These are phyloP conservation scores for Hydnum rufescens DNA, from an alignment of 768 basidiomycete species.

Conservation along the genomic window DNA sequence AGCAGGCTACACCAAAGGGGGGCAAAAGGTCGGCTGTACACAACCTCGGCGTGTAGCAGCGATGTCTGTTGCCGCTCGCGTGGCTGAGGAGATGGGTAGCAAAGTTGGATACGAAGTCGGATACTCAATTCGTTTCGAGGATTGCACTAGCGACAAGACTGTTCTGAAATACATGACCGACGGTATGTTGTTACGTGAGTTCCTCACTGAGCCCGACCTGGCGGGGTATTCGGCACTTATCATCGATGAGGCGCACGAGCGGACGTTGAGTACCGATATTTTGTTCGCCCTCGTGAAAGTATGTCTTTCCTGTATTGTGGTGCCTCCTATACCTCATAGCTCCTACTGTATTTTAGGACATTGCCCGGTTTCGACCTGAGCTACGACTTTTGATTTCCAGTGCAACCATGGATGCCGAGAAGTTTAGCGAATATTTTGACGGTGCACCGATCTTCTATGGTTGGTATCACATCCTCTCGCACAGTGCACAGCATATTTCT, in stretches of 20 bases:
- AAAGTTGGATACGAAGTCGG: constrained; percentile 97
- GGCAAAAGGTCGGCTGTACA: constrained; percentile 84
- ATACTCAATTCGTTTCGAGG: constrained; percentile 99
- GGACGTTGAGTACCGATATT: constrained; percentile 95
- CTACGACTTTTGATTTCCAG: constrained; percentile 74
- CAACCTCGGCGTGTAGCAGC: constrained; percentile 97
- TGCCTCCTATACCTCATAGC: constrained; percentile 9
- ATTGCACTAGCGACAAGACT: constrained; percentile 98
- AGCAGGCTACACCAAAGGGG: constrained; percentile 79
- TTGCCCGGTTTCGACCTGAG: constrained; percentile 89
- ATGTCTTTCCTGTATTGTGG: constrained; percentile 20
- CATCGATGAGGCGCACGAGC: constrained; percentile 97
- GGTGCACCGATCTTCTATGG: constrained; percentile 88
- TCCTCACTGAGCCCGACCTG: constrained; percentile 90
- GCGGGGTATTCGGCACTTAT: constrained; percentile 89
- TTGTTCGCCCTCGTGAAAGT: constrained; percentile 98
- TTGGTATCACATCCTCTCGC: constrained; percentile 19
- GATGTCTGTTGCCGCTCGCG: constrained; percentile 98
- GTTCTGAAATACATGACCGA: constrained; percentile 99
- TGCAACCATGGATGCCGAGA: constrained; percentile 93
- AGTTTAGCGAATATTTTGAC: constrained; percentile 96
- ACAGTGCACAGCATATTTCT: neutral
- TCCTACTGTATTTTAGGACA: constrained; percentile 41
- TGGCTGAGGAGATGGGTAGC: constrained; percentile 95
- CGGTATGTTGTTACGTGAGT: constrained; percentile 93